These are phyloP conservation scores for Linanthus parryae DNA, from an alignment of 148 eudicot species.

Conservation along the genomic window DNA sequence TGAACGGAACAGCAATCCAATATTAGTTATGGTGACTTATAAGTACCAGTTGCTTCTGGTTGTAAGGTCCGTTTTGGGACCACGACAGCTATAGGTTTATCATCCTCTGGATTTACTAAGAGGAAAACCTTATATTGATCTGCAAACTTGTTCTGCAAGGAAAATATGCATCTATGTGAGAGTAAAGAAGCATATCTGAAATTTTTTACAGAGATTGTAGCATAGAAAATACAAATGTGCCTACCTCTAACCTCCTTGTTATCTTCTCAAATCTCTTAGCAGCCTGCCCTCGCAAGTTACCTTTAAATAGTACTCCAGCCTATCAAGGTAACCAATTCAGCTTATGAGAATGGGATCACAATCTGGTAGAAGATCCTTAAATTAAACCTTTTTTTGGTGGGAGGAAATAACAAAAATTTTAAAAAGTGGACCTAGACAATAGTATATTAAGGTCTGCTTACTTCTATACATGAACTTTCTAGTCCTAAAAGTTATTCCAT, in stretches of 20 bases:
- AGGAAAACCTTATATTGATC: conserved; percentile 85
- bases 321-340: too few relatives aligned
- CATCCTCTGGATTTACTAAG: conserved; percentile 93
- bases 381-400: too few relatives aligned
- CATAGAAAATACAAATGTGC: too few relatives aligned
- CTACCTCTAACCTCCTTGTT: conserved; percentile 73
- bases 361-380: too few relatives aligned
- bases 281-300: conserved; percentile 84
- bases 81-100: conserved; percentile 95
- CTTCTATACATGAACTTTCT: too few relatives aligned
- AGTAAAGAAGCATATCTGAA: conserved; percentile 4
- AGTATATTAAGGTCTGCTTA: too few relatives aligned
- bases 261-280: conserved; percentile 82
- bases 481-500: too few relatives aligned
- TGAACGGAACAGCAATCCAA: too few relatives aligned
- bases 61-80: conserved; percentile 86
- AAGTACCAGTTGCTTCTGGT: conserved; percentile 83
- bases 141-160: conserved; percentile 75
- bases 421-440: too few relatives aligned
- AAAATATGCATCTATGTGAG: conserved; percentile 3
- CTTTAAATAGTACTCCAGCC: conserved; percentile 94
- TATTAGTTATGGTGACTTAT: conserved; percentile 8
- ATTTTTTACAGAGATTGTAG: too few relatives aligned
- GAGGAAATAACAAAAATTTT: too few relatives aligned
- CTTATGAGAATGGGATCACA: too few relatives aligned